Conservation (phyloP, 2,329 filamentous ascomycete genomes). For the Dactylellina cionopaga region DNA sequence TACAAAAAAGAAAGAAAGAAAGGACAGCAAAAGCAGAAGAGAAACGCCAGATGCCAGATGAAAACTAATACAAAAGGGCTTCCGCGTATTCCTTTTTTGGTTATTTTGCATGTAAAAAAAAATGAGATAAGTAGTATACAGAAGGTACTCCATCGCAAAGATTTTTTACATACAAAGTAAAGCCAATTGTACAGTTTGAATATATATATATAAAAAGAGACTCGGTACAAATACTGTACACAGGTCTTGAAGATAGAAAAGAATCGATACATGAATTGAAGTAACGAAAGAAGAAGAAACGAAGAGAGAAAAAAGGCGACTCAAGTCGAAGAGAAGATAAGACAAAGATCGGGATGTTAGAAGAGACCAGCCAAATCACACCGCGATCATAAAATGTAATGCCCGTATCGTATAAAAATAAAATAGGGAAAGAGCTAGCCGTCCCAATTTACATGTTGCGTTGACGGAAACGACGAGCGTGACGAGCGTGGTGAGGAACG, state of each 20-base stretch:
- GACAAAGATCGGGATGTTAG: not conserved
- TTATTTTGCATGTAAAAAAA: too few relatives aligned
- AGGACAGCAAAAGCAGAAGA: not conserved
- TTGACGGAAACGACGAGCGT: constrained; percentile 33
- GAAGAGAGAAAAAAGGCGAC: not conserved
- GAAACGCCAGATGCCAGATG: constrained; percentile 8
- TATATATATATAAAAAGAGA: not conserved
- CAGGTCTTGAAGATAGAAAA: not conserved
- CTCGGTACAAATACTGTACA: constrained; percentile 16
- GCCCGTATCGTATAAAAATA: constrained; percentile 10
- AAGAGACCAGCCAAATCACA: constrained; percentile 24
- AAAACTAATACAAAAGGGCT: constrained; percentile 13
- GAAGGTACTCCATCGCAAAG: too few relatives aligned
- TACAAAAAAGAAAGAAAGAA: not conserved
- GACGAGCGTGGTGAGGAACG: constrained; percentile 32
- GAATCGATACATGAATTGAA: constrained; percentile 45
- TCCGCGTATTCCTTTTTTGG: not conserved
- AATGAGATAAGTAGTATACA: constrained; percentile 12
- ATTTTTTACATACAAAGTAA: constrained; percentile 1
- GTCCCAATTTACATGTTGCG: constrained; percentile 18
- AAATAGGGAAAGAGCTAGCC: not conserved
- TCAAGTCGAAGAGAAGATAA: not conserved
- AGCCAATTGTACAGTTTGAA: constrained; percentile 3
- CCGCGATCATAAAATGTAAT: constrained; percentile 24
- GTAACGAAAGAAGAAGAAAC: not conserved